Percentiles rank a stretch among this genome's conserved stretches.
Evolutionary conservation across 176 grass and related monocot species (phyloP).

Genomic region (Aegilops longissima): DNA sequence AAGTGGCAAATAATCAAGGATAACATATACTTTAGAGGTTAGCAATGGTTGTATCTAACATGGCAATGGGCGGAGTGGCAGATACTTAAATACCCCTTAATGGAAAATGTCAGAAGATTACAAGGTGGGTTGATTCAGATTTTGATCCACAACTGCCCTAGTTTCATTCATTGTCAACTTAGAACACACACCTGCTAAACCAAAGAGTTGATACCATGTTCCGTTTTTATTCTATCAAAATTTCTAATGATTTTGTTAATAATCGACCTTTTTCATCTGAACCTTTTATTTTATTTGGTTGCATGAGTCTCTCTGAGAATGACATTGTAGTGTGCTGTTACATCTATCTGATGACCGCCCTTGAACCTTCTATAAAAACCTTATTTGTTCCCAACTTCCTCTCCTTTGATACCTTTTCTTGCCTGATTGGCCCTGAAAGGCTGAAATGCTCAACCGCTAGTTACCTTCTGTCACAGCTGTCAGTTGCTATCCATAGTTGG

Average conservation of each 20-base stretch:
- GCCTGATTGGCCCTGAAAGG: background rate
- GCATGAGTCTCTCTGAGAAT: background rate
- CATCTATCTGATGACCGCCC: background rate
- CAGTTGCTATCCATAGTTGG: background rate
- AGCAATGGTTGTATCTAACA: background rate
- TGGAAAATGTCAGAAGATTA: background rate
- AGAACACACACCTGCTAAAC: background rate
- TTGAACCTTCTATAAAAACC: background rate
- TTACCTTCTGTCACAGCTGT: background rate
- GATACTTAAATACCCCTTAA: background rate
- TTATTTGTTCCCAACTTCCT: background rate
- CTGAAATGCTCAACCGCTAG: background rate
- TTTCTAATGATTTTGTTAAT: background rate
- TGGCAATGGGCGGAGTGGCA: background rate
- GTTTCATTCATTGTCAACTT: constrained; percentile 1
- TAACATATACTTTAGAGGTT: background rate
- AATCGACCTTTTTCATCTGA: background rate
- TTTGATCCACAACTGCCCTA: background rate
- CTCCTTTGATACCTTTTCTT: constrained; percentile 11
- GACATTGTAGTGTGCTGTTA: background rate
- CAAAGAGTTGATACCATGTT: background rate
- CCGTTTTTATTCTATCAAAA: background rate
- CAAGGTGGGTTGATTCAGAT: background rate
- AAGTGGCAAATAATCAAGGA: background rate
- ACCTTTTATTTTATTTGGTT: background rate